A percentile compares a stretch with the other conserved stretches of the same genome.
These are phyloP conservation scores for Cercospora sp. DNA, from an alignment of 2,329 filamentous ascomycete species.

Conservation along the genomic window DNA sequence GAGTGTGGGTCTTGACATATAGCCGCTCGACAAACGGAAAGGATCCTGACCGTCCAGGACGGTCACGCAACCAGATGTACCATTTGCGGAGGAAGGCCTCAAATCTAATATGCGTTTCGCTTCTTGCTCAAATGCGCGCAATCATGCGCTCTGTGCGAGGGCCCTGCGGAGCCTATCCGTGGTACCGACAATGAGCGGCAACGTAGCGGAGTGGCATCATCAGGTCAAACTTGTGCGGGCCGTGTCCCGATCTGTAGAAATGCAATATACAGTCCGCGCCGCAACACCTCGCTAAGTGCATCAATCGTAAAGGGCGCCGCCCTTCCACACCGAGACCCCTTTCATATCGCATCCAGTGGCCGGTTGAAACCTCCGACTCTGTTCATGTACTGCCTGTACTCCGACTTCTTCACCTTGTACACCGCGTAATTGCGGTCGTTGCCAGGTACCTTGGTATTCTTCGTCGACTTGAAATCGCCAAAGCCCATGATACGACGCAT, in stretches of 20 bases:
- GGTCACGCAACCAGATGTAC: neutral
- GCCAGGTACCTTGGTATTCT: conserved; percentile 82
- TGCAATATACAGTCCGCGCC: conserved; percentile 1
- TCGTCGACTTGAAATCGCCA: conserved; percentile 78
- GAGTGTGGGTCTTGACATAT: neutral
- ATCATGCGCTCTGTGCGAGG: neutral
- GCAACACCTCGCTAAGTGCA: conserved; percentile 25
- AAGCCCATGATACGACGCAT: conserved; percentile 93
- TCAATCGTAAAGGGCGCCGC: conserved; percentile 6
- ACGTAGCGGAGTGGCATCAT: neutral
- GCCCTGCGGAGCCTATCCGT: neutral
- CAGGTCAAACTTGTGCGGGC: neutral
- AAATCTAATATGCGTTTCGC: conserved; percentile 1
- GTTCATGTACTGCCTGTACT: conserved; percentile 98
- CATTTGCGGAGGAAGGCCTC: neutral
- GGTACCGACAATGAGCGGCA: neutral
- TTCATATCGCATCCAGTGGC: conserved; percentile 45
- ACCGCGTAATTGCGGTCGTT: conserved; percentile 78
- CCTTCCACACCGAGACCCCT: conserved; percentile 26
- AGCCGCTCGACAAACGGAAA: neutral
- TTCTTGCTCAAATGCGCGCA: conserved; percentile 11
- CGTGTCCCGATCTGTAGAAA: neutral
- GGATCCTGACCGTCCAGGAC: neutral
- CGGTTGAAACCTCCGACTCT: conserved; percentile 78
- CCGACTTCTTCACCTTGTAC: conserved; percentile 87